Evolutionary conservation across 257 asterid genomes (phyloP), one percentile per base, ranked within the genome.

Genomic region (Fraxinus excelsior): DNA sequence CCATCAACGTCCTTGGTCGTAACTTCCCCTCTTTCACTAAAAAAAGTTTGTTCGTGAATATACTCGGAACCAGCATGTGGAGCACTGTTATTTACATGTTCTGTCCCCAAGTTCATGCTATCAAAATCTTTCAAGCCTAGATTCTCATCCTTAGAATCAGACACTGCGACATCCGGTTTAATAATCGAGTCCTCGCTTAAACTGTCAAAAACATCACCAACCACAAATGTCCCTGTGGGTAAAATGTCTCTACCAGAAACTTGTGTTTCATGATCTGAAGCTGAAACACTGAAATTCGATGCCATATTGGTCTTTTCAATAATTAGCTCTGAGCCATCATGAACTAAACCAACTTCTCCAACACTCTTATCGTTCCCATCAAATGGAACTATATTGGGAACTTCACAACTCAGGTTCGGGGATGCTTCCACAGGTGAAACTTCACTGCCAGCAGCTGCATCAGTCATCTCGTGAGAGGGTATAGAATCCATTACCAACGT

Each of bases 1-100:
- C 53, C 81, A 76, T 82, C 86, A 67, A 88, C 79, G 67, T 86
- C 87, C 84, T 83, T 79, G 69, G 53, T 90, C 72, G 49, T 67
- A 74, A 78, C 77, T 74, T 89, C 91, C 74, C 75, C 89, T 35
- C 71, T 72, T 70, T 70, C 91, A 82, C 60, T 42, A 72, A 44
- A 85, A 56, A 74, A 51, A 70, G 84, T 70, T 72, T 75, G 83
- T 58, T 73, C 86, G 9, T 51, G 35, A 46, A 84, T 58, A 49
- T 85, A 74, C 53, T 79, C 85, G 25, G 74, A 37, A 81, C 58
- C 83, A 80, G 76, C 72, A 76, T 32, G 79, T 28, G 51, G 44
- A 81, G 60, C 76, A 69, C 71, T 78, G 42, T 56, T 77, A 19
- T 21, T 72, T 69, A 65, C 76, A 49, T 64, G 49, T 18, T 70